A percentile compares a stretch with the other conserved stretches of the same genome.
Conservation (phyloP, 257 asterid genomes). For the Ajuga chamaepitys region DNA sequence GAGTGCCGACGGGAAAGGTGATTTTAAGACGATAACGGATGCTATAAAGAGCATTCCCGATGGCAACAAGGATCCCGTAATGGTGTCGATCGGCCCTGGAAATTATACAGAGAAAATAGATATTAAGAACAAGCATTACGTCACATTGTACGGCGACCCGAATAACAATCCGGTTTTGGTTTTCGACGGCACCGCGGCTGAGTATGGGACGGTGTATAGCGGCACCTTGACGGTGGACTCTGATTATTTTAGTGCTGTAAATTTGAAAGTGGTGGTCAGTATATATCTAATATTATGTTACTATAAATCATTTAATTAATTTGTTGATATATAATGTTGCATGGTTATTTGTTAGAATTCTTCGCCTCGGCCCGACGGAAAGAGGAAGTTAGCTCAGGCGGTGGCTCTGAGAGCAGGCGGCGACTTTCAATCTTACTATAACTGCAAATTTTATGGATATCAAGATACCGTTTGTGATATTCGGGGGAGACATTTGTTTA, state of each 20-base stretch:
- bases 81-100: constrained; percentile 58
- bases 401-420: constrained; percentile 47
- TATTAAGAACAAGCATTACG: constrained; percentile 31
- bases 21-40: constrained; percentile 50
- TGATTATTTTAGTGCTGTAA: constrained; percentile 52
- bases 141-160: constrained; percentile 65
- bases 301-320: no score
- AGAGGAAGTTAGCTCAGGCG: constrained; percentile 40
- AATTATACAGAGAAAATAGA: constrained; percentile 51
- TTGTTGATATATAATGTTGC: no score
- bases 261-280: constrained; percentile 59
- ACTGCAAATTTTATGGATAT: constrained; percentile 51
- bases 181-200: constrained; percentile 41
- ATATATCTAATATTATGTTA: no score
- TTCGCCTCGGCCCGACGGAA: constrained; percentile 57
- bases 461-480: constrained; percentile 82
- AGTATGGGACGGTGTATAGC: constrained; percentile 49
- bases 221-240: constrained; percentile 52
- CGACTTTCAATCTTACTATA: constrained; percentile 47
- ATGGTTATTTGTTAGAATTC: constrained; percentile 36
- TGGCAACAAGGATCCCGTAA: constrained; percentile 36
- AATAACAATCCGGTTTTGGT: constrained; percentile 29
- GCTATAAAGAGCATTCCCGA: constrained; percentile 54
- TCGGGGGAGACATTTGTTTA: constrained; percentile 56
- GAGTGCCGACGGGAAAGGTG: constrained; percentile 39